A percentile compares a stretch with the other conserved stretches of the same genome.
These are phyloP conservation scores for Penicillium sp. DNA, from an alignment of 2,329 filamentous ascomycete genomes.

Conservation along the genomic window DNA sequence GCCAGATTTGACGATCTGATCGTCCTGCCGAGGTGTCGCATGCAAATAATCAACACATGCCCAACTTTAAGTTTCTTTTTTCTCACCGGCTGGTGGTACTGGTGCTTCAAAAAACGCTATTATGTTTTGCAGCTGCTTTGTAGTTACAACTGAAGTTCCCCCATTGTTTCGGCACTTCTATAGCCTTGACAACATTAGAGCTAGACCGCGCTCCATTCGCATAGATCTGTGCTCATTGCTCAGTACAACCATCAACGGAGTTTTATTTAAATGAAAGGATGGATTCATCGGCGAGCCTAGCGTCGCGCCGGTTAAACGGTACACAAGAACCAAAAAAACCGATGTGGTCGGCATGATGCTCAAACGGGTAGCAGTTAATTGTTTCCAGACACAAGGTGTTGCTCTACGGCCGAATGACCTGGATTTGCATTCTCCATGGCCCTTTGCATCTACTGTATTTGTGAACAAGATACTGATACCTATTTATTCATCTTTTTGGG, in stretches of 20 bases:
- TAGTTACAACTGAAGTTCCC: conserved; percentile 46
- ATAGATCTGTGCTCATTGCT: conserved; percentile 29
- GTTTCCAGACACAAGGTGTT: background rate
- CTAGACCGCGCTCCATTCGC: conserved; percentile 40
- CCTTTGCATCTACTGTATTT: no score
- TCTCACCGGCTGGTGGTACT: conserved; percentile 32
- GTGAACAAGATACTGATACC: no score
- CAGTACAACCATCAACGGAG: conserved; percentile 27
- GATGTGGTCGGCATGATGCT: conserved; percentile 54
- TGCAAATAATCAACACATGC: conserved; percentile 33
- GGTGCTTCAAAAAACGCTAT: conserved; percentile 38
- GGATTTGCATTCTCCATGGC: no score
- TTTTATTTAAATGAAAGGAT: conserved; percentile 52
- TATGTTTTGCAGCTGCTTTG: conserved; percentile 50
- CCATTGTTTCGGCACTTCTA: conserved; percentile 47
- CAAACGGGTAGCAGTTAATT: conserved; percentile 33
- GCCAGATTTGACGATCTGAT: no score
- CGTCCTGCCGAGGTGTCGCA: background rate
- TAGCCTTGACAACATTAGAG: conserved; percentile 45
- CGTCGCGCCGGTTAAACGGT: conserved; percentile 57
- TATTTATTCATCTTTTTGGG: no score
- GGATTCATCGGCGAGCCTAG: conserved; percentile 67
- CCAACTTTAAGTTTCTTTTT: conserved; percentile 32
- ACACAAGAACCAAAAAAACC: conserved; percentile 60
- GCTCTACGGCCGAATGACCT: no score